Evolutionary conservation across 306 rosid genomes (phyloP).

Genomic region (Prunus fruticosa): DNA sequence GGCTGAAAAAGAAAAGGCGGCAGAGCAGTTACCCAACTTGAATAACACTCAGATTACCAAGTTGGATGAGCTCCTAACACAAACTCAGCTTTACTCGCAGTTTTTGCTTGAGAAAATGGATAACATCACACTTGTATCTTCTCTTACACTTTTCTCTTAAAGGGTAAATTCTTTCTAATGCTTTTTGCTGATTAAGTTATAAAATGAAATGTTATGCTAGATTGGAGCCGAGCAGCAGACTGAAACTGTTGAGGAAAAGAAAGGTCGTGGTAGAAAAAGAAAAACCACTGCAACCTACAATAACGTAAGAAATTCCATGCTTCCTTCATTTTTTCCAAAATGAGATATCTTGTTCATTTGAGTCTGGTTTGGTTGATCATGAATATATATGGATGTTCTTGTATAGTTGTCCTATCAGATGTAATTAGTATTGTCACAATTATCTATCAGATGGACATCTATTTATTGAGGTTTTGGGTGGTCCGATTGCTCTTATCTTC

Average conservation of each 20-base stretch:
- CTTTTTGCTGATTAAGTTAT: slow-evolving; percentile 9
- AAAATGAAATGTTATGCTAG: slow-evolving; percentile 39
- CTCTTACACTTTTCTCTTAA: slow-evolving; percentile 10
- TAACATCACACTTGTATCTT: slow-evolving; percentile 63
- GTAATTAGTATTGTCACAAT: background rate
- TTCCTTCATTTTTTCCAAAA: background rate
- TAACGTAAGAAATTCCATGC: slow-evolving; percentile 43
- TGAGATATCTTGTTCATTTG: background rate
- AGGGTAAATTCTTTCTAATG: background rate
- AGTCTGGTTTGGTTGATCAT: background rate
- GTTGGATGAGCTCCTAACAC: slow-evolving; percentile 85
- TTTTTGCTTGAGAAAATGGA: slow-evolving; percentile 96
- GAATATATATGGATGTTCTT: background rate
- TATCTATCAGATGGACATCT: background rate
- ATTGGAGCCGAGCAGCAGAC: slow-evolving; percentile 46
- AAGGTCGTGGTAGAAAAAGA: slow-evolving; percentile 68
- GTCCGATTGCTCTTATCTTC: background rate
- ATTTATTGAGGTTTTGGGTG: background rate
- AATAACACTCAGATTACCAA: slow-evolving; percentile 67
- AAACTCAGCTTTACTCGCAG: slow-evolving; percentile 76
- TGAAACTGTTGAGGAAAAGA: slow-evolving; percentile 39
- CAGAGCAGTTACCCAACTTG: slow-evolving; percentile 36
- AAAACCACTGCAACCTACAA: slow-evolving; percentile 60
- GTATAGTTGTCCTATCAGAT: background rate
- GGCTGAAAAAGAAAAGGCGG: slow-evolving; percentile 17